Evolutionary conservation across 2,329 filamentous ascomycete species (phyloP).

Genomic region (Cladophialophora bantiana): DNA sequence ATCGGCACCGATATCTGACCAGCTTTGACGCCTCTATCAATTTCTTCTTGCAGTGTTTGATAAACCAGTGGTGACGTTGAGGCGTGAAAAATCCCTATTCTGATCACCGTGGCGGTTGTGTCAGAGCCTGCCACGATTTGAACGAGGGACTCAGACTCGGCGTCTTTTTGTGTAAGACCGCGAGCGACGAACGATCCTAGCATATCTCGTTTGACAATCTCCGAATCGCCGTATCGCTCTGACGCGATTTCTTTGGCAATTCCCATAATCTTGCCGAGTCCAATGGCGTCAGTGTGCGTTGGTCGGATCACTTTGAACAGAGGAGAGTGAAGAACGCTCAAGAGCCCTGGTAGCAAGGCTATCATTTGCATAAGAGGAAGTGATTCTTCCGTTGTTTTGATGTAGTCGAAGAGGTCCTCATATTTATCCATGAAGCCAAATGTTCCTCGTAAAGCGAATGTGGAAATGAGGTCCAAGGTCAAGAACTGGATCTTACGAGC

Average conservation of each 20-base stretch:
- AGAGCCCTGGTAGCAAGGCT: slow-evolving; percentile 13
- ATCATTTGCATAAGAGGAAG: slow-evolving; percentile 20
- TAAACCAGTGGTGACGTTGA: slow-evolving; percentile 19
- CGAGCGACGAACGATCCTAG: slow-evolving; percentile 28
- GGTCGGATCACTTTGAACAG: slow-evolving; percentile 17
- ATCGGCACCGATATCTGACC: slow-evolving; percentile 26
- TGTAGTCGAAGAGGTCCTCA: slow-evolving; percentile 19
- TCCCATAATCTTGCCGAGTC: slow-evolving; percentile 25
- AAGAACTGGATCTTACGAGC: slow-evolving; percentile 17
- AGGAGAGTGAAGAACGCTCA: slow-evolving; percentile 4
- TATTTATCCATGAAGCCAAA: slow-evolving; percentile 25
- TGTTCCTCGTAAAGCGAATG: slow-evolving; percentile 23
- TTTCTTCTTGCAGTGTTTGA: slow-evolving; percentile 18
- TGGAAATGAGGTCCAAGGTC: slow-evolving; percentile 25
- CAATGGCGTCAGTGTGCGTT: slow-evolving; percentile 21
- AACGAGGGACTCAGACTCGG: slow-evolving; percentile 15
- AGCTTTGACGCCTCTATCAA: slow-evolving; percentile 16
- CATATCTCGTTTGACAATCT: slow-evolving; percentile 10
- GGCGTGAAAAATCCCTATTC: slow-evolving; percentile 19
- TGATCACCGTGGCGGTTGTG: slow-evolving; percentile 14
- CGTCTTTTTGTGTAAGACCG: slow-evolving; percentile 25
- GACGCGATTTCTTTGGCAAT: slow-evolving; percentile 33
- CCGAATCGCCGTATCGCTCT: slow-evolving; percentile 32
- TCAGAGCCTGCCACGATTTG: slow-evolving; percentile 25
- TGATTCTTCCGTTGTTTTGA: slow-evolving; percentile 5